Evolutionary conservation across 371 early-diverging fungal species (phyloP), one percentile per base, ranked within the genome.

Genomic region (Rhizopus delemar): DNA sequence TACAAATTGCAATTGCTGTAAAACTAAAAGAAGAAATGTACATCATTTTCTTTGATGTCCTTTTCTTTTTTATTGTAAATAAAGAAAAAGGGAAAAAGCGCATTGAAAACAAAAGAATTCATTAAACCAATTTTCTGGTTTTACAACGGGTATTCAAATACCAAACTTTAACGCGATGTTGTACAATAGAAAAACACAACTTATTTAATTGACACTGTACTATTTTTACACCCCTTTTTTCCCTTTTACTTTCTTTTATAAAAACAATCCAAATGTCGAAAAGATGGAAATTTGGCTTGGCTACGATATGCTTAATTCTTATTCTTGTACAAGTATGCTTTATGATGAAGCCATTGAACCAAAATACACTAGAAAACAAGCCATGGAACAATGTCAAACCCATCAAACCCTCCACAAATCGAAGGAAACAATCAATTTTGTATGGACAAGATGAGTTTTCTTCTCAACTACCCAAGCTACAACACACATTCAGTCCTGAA

Each of bases 401-500:
- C 29, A 29, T 13, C 32, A 29, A 31, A 22, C 8, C 13, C 35
- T 8, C 16, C n/a, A 7, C 22, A 52, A 12, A 50, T 9, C 29
- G 36, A 15, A 39, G 41, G 51, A n/a, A 64, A 61, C 64, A 63
- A 39, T 56, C 63, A 15, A 39, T 59, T 3, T 13, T 68, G 8
- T 1, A 46, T 28, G 68, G 68, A 1, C 60, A 59, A 38, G 60
- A 51, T 28, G 69, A 62, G 4, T 69, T 61, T 31, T 4, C 34
- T n/a, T 69, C 69, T 28, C 15, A 33, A 32, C 51, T 69, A 31
- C 69, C 69, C 7, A 48, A 51, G 39, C 38, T 69, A 3, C 69
- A 69, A 55, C 54, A 69, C 31, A n/a, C 53, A 8, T 69, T 69
- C 43, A 46, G 54, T 0, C 45, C 58, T 15, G 69, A 69, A 16